A percentile compares a stretch with the other conserved stretches of the same genome.
Conservation (phyloP, 768 basidiomycete species). For the Austroboletus eburneus region DNA sequence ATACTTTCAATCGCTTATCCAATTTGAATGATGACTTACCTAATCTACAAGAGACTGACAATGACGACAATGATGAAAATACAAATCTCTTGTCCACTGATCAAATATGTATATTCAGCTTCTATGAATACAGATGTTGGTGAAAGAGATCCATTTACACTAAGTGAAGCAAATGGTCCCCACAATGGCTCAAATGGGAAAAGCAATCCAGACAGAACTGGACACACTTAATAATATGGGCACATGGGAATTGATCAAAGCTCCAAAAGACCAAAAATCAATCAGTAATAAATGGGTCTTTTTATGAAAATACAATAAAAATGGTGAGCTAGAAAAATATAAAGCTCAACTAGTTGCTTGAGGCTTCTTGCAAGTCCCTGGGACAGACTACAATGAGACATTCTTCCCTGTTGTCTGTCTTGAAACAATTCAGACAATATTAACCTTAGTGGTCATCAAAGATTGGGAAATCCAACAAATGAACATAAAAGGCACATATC, state of each 20-base stretch:
- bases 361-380: constrained; percentile 35
- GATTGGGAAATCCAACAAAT: background rate
- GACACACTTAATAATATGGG: background rate
- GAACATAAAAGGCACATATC: background rate
- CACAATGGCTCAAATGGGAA: background rate
- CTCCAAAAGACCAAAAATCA: constrained; percentile 20
- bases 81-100: background rate
- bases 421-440: background rate
- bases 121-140: background rate
- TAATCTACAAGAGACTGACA: background rate
- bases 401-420: background rate
- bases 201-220: background rate
- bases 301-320: constrained; percentile 1
- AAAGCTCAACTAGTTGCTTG: constrained; percentile 37
- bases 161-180: background rate
- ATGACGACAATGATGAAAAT: background rate
- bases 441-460: background rate
- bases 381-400: constrained; percentile 26
- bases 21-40: background rate
- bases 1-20: background rate
- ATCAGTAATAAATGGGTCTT: constrained; percentile 31
- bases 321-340: constrained; percentile 5
- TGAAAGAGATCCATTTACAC: background rate
- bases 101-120: background rate
- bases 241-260: constrained; percentile 22